Conservation (phyloP, 495 filamentous ascomycete genomes). For the Podospora australis region DNA sequence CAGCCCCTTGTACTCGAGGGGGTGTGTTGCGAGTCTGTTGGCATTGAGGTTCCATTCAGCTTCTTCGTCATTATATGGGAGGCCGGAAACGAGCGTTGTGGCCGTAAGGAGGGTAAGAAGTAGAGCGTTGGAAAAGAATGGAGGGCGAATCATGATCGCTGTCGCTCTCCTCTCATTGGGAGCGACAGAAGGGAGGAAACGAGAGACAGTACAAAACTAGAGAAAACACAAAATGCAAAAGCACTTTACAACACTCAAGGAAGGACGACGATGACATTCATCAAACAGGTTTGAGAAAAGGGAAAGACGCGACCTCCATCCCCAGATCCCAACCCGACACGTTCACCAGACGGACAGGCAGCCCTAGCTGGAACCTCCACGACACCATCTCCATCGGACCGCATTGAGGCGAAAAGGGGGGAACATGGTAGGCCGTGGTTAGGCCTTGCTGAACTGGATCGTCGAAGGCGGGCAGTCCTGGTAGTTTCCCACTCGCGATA, state of each 20-base stretch:
- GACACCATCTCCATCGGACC: slow-evolving; percentile 5
- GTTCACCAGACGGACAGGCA: slow-evolving; percentile 12
- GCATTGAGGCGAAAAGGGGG: not conserved
- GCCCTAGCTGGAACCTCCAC: slow-evolving; percentile 18
- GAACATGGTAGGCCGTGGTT: slow-evolving; percentile 1
- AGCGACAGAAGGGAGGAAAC: slow-evolving; percentile 24
- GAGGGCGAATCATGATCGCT: slow-evolving; percentile 25
- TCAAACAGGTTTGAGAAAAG: slow-evolving; percentile 9
- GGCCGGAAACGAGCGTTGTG: slow-evolving; percentile 30
- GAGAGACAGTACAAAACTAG: slow-evolving; percentile 16
- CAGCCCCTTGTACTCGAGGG: slow-evolving; percentile 55
- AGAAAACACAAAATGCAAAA: slow-evolving; percentile 15
- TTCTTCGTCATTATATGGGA: slow-evolving; percentile 50
- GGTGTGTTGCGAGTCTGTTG: slow-evolving; percentile 50
- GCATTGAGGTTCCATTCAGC: slow-evolving; percentile 57
- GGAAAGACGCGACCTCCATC: slow-evolving; percentile 14
- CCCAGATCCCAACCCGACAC: slow-evolving; percentile 8
- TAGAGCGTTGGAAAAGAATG: slow-evolving; percentile 23
- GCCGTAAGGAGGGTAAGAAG: slow-evolving; percentile 22
- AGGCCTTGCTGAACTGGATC: slow-evolving; percentile 1
- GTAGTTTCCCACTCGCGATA: not conserved
- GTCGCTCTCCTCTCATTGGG: slow-evolving; percentile 30
- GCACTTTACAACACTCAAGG: slow-evolving; percentile 15
- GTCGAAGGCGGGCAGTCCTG: not conserved
- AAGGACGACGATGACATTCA: slow-evolving; percentile 18